These are phyloP conservation scores for Moricandia arvensis DNA, from an alignment of 345 rosid genomes.

Conservation along the genomic window DNA sequence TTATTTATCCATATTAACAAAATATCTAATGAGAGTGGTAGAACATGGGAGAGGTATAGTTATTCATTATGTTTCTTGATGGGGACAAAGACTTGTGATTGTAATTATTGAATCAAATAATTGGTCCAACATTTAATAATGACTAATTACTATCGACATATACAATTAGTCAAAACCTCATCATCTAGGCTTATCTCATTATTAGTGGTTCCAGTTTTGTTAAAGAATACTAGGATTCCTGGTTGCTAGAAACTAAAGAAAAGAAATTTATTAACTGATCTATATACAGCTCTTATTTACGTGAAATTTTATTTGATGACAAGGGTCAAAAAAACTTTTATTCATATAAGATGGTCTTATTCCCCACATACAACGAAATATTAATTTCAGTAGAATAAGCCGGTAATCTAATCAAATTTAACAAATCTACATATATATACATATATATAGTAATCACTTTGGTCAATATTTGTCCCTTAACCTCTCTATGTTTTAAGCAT, in stretches of 20 bases:
- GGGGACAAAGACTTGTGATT: conserved; percentile 26
- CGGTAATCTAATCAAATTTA: not conserved
- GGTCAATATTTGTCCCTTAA: not conserved
- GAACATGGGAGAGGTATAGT: conserved; percentile 19
- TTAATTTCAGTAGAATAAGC: not conserved
- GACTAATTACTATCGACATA: not conserved
- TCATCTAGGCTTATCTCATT: conserved; percentile 12
- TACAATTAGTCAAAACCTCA: conserved; percentile 13
- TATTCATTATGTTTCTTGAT: conserved; percentile 23
- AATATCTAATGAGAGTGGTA: conserved; percentile 2
- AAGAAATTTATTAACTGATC: not conserved
- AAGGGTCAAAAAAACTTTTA: not conserved
- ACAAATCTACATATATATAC: not conserved
- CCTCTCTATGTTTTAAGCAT: conserved; percentile 29
- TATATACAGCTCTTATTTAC: not conserved
- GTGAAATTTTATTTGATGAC: not conserved
- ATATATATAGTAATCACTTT: not conserved
- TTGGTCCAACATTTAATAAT: conserved; percentile 26
- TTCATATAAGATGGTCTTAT: not conserved
- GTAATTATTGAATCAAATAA: conserved; percentile 19
- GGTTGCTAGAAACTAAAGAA: not conserved
- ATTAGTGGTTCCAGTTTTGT: conserved; percentile 7
- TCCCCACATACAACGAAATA: not conserved
- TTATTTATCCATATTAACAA: too few species aligned
- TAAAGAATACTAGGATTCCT: conserved; percentile 4